Evolutionary conservation across 768 basidiomycete genomes (phyloP).

Genomic region (Boletus vinaceobasis): DNA sequence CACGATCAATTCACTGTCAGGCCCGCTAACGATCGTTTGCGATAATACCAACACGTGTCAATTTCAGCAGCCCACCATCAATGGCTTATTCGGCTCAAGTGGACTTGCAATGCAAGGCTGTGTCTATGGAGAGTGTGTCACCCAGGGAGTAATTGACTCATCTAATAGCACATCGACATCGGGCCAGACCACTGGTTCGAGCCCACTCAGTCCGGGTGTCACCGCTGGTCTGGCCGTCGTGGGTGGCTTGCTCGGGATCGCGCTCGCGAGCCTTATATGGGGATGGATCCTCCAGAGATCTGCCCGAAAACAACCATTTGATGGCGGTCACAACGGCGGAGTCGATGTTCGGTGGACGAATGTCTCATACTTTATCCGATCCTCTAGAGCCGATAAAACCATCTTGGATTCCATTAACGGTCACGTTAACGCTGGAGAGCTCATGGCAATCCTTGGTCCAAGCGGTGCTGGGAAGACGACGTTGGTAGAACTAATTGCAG

Average conservation of each 20-base stretch:
- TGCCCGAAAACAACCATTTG: slow-evolving; percentile 47
- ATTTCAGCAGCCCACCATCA: slow-evolving; percentile 72
- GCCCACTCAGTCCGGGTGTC: slow-evolving; percentile 71
- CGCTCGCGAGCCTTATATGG: slow-evolving; percentile 56
- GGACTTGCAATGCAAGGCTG: slow-evolving; percentile 78
- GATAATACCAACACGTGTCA: slow-evolving; percentile 58
- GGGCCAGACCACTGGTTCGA: slow-evolving; percentile 30
- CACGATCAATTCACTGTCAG: slow-evolving; percentile 63
- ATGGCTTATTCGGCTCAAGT: slow-evolving; percentile 62
- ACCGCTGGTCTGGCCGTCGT: slow-evolving; percentile 89
- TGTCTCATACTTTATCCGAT: slow-evolving; percentile 62
- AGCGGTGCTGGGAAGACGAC: slow-evolving; percentile 94
- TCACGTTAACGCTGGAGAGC: slow-evolving; percentile 68
- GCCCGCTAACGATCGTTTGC: slow-evolving; percentile 69
- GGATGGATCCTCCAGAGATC: slow-evolving; percentile 61
- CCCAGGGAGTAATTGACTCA: slow-evolving; percentile 72
- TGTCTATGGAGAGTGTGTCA: slow-evolving; percentile 85
- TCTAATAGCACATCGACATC: slow-evolving; percentile 35
- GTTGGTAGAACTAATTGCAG: slow-evolving; percentile 85
- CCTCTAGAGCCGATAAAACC: slow-evolving; percentile 41
- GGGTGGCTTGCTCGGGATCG: slow-evolving; percentile 56
- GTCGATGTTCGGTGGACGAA: slow-evolving; percentile 66
- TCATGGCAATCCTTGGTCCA: slow-evolving; percentile 91
- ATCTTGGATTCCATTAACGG: slow-evolving; percentile 74
- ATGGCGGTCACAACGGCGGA: slow-evolving; percentile 44